Evolutionary conservation across 2,329 filamentous ascomycete species (phyloP).

Genomic region (Sporothrix brunneoviolacea): DNA sequence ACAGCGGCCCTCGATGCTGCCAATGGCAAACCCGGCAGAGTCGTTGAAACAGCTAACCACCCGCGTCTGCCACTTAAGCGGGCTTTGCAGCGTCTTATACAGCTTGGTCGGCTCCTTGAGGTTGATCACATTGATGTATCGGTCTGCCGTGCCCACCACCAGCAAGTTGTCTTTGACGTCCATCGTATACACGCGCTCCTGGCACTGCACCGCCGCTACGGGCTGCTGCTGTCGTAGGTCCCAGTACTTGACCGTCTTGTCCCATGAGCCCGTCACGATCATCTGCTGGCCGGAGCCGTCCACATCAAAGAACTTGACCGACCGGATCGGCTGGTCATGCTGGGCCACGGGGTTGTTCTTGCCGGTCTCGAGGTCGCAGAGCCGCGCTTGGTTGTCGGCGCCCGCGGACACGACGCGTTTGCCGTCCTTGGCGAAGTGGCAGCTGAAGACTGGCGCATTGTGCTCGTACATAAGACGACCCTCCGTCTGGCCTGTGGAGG

Average conservation of each 20-base stretch:
- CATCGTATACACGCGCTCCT: slow-evolving; percentile 84
- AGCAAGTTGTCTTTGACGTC: slow-evolving; percentile 83
- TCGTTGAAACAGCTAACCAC: slow-evolving; percentile 94
- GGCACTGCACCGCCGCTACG: slow-evolving; percentile 58
- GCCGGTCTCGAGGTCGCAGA: slow-evolving; percentile 71
- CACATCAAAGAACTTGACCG: slow-evolving; percentile 69
- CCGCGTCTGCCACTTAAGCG: slow-evolving; percentile 95
- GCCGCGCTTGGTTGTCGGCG: slow-evolving; percentile 82
- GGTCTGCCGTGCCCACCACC: slow-evolving; percentile 87
- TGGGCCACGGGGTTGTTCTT: slow-evolving; percentile 69
- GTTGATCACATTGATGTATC: slow-evolving; percentile 94
- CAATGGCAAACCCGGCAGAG: slow-evolving; percentile 85
- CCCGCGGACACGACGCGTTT: slow-evolving; percentile 80
- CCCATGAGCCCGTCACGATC: slow-evolving; percentile 88
- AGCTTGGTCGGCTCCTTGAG: slow-evolving; percentile 81
- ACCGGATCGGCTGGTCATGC: slow-evolving; percentile 77
- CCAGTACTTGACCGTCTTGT: slow-evolving; percentile 89
- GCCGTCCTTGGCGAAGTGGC: slow-evolving; percentile 93
- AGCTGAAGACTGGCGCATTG: slow-evolving; percentile 74
- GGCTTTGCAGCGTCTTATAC: slow-evolving; percentile 94
- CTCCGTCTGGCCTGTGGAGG: slow-evolving; percentile 63
- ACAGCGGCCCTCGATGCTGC: slow-evolving; percentile 93
- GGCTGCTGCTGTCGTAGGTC: slow-evolving; percentile 63
- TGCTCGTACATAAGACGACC: slow-evolving; percentile 84
- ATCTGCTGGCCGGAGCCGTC: slow-evolving; percentile 67